Evolutionary conservation across 208 protist species (phyloP).

Genomic region (Leishmania aethiopica): DNA sequence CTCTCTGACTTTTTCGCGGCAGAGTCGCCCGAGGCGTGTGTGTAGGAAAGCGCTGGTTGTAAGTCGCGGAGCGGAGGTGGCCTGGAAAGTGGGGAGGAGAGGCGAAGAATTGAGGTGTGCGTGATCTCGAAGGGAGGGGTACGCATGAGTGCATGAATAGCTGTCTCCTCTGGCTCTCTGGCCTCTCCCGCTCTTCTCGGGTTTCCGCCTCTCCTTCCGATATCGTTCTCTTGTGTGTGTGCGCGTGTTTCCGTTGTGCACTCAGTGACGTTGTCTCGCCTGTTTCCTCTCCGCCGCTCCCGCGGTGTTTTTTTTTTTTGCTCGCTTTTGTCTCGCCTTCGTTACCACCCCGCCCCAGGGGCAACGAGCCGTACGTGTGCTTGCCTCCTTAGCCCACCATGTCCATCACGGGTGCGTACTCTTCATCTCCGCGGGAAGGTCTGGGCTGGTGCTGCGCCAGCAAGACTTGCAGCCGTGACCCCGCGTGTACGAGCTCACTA

Average conservation of each 20-base stretch:
- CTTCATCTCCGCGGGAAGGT: not conserved
- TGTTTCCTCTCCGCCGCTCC: not conserved
- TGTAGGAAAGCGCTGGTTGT: not conserved
- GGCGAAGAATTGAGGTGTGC: not conserved
- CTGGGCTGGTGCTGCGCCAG: not conserved
- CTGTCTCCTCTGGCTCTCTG: not conserved
- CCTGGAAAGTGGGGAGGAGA: not conserved
- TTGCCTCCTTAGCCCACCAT: not conserved
- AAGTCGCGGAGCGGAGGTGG: not conserved
- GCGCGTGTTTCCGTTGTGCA: too few relatives aligned
- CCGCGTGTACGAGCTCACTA: not conserved
- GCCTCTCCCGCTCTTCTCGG: not conserved
- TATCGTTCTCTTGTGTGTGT: not conserved
- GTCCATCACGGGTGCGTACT: not conserved
- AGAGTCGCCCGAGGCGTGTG: not conserved
- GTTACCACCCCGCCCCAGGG: too few relatives aligned
- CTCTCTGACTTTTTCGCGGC: not conserved
- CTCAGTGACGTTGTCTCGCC: not conserved
- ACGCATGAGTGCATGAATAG: not conserved
- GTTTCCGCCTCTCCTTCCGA: not conserved
- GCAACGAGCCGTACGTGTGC: too few relatives aligned
- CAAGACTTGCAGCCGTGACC: not conserved
- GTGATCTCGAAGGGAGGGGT: not conserved
- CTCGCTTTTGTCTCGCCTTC: not conserved
- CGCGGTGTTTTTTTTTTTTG: not conserved